Evolutionary conservation across 768 basidiomycete genomes (phyloP).

Genomic region (Mycena alexandri): DNA sequence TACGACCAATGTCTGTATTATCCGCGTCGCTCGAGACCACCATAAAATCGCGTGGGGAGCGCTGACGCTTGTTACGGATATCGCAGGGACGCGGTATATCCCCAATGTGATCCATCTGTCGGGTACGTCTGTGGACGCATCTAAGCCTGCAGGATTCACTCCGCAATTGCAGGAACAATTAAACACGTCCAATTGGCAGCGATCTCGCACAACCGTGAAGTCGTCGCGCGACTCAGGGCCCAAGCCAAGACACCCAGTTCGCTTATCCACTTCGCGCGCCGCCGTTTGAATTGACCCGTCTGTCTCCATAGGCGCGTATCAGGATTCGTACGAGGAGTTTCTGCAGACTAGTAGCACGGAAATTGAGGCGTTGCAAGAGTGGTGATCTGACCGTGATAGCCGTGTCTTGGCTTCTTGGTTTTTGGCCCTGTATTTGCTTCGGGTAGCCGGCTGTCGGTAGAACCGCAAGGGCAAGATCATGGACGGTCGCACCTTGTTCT

Average conservation of each 20-base stretch:
- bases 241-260: constrained; percentile 65
- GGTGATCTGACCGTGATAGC: neutral
- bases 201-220: constrained; percentile 77
- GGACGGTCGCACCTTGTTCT: no score
- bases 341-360: constrained; percentile 69
- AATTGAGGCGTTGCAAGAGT: constrained; percentile 78
- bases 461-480: no score
- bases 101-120: constrained; percentile 87
- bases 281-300: constrained; percentile 13
- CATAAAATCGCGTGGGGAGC: constrained; percentile 86
- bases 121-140: constrained; percentile 57
- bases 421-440: no score
- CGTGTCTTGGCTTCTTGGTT: no score
- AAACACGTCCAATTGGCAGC: constrained; percentile 87
- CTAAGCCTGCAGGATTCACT: neutral
- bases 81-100: constrained; percentile 71
- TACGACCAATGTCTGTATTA: constrained; percentile 84
- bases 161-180: constrained; percentile 74
- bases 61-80: constrained; percentile 73
- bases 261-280: constrained; percentile 28
- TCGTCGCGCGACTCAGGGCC: constrained; percentile 76
- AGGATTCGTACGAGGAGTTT: constrained; percentile 71
- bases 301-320: constrained; percentile 63
- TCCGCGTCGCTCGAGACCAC: constrained; percentile 87
- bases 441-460: no score